Base-by-base conservation (phyloP, 352 stramenopile genomes). In the Globisporangium paddicum region DNA sequence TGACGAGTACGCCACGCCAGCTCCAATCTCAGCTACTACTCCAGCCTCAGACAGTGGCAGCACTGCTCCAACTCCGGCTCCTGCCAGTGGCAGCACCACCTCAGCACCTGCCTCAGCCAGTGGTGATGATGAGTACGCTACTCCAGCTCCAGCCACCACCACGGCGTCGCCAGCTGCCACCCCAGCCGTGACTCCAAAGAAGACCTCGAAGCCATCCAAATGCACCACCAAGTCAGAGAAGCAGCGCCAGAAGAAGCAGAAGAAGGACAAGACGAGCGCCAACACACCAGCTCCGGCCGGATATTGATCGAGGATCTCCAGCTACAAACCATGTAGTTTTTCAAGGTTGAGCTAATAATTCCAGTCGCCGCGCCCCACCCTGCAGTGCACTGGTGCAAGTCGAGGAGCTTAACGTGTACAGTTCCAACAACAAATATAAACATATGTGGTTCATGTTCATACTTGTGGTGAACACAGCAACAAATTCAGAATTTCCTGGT, bases 181-280 rank as follows among this genome's bases (percentile, higher is more conserved):
- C 1, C 52, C 52, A 58, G 52, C 30, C 18, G 38, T 58, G 52
- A 58, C 52, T 3, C 52, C 52, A 19, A 49, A 48, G 52, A 50
- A 40, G 40, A 21, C 38, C 52, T 40, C 52, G 37, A 58, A 58
- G 26, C 38, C 52, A 26, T 40, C 52, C 6, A 58, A 58, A 18
- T 58, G 52, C 38, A 26, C n/a, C 19, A 47, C 42, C 25, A 28
- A 35, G 23, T 34, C 52, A 10, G 28, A 16, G 25, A 58, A 50
- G 26, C 40, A 45, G 38, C 23, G 34, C 1, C 4, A 49, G 52
- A 48, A 58, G 52, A 16, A 45, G 8, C 38, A 50, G 25, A 50
- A 58, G 52, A 42, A 42, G n/a, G 52, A 26, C 1, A 58, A 58
- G 38, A 55, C 42, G 32, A 5, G 16, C 7, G 21, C 28, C 26